Evolutionary conservation across 306 rosid species (phyloP), one percentile per base, ranked within the genome.

Genomic region (Citrullus amarus): DNA sequence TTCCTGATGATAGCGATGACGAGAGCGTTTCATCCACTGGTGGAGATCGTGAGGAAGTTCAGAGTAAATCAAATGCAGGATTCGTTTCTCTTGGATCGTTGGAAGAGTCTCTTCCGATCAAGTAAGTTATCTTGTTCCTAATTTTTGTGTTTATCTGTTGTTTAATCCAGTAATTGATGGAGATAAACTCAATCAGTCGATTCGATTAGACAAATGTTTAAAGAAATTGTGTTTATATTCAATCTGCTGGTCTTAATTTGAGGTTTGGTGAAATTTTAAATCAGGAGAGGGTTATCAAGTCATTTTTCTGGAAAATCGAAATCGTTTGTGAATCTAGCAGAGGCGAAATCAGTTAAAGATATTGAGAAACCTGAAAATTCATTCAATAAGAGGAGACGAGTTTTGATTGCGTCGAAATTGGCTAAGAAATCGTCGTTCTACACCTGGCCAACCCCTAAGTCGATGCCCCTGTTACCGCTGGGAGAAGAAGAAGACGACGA

Each of bases 61-160:
- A 87, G 70, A 89, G 96, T 83, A 78, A 85, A 85, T 82, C 87
- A 38, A 83, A 74, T 50, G 59, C 86, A 25, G 80, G 86, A 30
- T 48, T 94, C 48, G 84, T 81, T 30, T 85, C 92, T 71, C 61
- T 94, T 48, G 88, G 79, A 75, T 82, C 89, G 1, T 55, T 92
- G 15, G 98, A 95, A 32, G 96, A 92, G 32, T 85, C 97, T 85
- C 98, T 95, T 57, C 98, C 98, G 67, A 88, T 91, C 83, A 95
- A 95, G 98, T 95, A 80, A 84, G 76, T 70, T 69, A 41, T 41
- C 6, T 38, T 83, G 79, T 53, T 53, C 14, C 6, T 2, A 9
- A 6, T 32, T 16, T 20, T 17, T 20, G 25, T 73, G 28, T 17
- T 16, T 7, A 8, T 0, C 39, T 20, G 54, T 39, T 51, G 25